A percentile compares a stretch with the other conserved stretches of the same genome.
Conservation (phyloP, 1,284 basidiomycete genomes). For the Cutaneotrichosporon cavernicola region DNA sequence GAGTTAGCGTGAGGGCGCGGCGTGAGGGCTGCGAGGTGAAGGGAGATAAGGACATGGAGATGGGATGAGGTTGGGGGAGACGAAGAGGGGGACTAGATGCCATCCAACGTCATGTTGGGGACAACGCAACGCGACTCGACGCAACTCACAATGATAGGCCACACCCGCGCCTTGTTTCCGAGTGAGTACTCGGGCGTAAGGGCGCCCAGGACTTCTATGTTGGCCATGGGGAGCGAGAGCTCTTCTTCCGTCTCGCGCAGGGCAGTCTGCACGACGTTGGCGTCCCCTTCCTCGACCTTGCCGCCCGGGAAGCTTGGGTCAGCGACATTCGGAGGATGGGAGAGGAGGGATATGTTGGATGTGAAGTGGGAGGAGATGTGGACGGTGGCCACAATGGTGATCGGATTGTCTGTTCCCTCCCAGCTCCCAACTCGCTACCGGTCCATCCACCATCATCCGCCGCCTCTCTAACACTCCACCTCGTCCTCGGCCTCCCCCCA, state of each 20-base stretch:
- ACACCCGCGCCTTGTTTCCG: slow-evolving; percentile 46
- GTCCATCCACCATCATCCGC: too few species aligned
- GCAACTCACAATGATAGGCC: slow-evolving; percentile 45
- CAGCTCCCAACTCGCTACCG: too few species aligned
- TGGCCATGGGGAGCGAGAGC: slow-evolving; percentile 30
- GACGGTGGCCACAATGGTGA: too few species aligned
- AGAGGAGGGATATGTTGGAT: not conserved
- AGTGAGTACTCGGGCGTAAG: slow-evolving; percentile 44
- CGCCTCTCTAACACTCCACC: too few species aligned
- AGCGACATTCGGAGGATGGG: not conserved
- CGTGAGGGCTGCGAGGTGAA: not conserved
- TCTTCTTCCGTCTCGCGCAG: slow-evolving; percentile 48
- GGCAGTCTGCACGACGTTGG: slow-evolving; percentile 34
- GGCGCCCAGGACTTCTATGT: slow-evolving; percentile 44
- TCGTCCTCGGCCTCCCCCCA: too few species aligned
- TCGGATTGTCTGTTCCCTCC: too few species aligned
- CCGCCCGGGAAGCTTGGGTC: slow-evolving; percentile 21
- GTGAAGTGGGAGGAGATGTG: too few species aligned
- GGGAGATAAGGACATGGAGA: not conserved
- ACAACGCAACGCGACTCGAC: too few species aligned
- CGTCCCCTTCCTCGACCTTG: slow-evolving; percentile 27
- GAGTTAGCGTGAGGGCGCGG: not conserved
- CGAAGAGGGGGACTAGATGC: not conserved
- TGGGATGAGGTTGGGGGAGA: not conserved
- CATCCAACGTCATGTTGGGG: too few species aligned